Conservation (phyloP, 1,284 basidiomycete species). For the Leccinum angustisporum region DNA sequence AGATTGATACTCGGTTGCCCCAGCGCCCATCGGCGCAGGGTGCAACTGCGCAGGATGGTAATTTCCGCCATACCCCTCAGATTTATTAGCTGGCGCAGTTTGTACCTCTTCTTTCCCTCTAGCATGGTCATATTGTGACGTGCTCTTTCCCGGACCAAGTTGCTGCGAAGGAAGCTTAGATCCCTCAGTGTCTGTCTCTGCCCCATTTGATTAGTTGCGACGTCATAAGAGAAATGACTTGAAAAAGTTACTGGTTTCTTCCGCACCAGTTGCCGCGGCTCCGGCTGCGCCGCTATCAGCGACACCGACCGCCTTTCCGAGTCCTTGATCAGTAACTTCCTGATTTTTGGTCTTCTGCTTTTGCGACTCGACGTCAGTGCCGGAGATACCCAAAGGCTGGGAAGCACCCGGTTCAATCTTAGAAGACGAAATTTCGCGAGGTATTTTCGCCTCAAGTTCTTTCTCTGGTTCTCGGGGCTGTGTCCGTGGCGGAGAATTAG, state of each 20-base stretch:
- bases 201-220: background rate
- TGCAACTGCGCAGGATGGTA: slow-evolving; percentile 33
- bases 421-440: background rate
- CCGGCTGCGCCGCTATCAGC: background rate
- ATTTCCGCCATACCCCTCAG: slow-evolving; percentile 13
- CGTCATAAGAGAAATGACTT: background rate
- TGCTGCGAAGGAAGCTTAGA: background rate
- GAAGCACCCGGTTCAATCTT: background rate
- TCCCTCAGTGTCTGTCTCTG: slow-evolving; percentile 1
- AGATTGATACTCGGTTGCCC: slow-evolving; percentile 19
- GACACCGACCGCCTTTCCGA: background rate
- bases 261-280: background rate
- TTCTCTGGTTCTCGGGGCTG: slow-evolving; percentile 6
- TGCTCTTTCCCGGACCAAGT: background rate
- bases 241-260: slow-evolving; percentile 1
- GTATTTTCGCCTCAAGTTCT: background rate
- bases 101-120: slow-evolving; percentile 4
- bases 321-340: background rate
- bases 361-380: background rate
- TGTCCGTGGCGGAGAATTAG: slow-evolving; percentile 11
- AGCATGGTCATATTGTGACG: slow-evolving; percentile 1
- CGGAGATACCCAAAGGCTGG: background rate
- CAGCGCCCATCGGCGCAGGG: slow-evolving; percentile 24
- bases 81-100: background rate
- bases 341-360: slow-evolving; percentile 1